A percentile compares a stretch with the other conserved stretches of the same genome.
These are phyloP conservation scores for Mortierella claussenii DNA, from an alignment of 192 early-diverging fungal genomes.

Conservation along the genomic window DNA sequence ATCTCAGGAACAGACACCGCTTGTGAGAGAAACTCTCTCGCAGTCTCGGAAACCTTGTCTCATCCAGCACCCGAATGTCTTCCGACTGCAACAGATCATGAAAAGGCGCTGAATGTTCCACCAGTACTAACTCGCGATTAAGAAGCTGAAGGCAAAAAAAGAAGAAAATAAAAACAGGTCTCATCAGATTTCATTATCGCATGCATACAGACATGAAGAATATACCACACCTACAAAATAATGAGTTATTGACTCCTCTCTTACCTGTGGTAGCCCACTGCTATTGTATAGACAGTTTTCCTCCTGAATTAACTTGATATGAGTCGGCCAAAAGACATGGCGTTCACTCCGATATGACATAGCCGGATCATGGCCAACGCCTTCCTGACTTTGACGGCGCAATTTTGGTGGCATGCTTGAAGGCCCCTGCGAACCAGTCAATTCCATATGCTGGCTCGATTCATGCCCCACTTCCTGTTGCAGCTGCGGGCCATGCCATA, in stretches of 20 bases:
- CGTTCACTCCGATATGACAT: constrained; percentile 19
- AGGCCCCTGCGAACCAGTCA: neutral
- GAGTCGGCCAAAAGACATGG: constrained; percentile 34
- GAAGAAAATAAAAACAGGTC: too few species aligned
- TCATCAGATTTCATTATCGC: too few species aligned
- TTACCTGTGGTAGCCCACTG: constrained; percentile 2
- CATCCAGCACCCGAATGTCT: constrained; percentile 24
- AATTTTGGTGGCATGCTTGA: neutral
- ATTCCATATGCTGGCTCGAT: too few species aligned
- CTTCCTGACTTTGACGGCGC: neutral
- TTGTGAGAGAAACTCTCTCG: constrained; percentile 7
- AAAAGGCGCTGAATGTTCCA: constrained; percentile 15
- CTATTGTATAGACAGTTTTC: neutral
- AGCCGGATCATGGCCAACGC: constrained; percentile 12
- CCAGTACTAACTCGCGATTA: constrained; percentile 13
- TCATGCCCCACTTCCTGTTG: neutral
- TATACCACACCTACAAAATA: neutral
- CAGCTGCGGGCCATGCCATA: neutral
- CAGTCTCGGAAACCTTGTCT: constrained; percentile 12
- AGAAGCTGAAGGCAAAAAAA: neutral
- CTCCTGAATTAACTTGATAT: constrained; percentile 23
- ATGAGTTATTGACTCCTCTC: neutral
- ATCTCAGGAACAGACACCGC: constrained; percentile 16
- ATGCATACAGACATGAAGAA: too few species aligned
- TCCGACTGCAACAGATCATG: constrained; percentile 18